phyloP scores from a whole-genome alignment of 768 basidiomycete species.

The Tricholoma terreum region DNA sequence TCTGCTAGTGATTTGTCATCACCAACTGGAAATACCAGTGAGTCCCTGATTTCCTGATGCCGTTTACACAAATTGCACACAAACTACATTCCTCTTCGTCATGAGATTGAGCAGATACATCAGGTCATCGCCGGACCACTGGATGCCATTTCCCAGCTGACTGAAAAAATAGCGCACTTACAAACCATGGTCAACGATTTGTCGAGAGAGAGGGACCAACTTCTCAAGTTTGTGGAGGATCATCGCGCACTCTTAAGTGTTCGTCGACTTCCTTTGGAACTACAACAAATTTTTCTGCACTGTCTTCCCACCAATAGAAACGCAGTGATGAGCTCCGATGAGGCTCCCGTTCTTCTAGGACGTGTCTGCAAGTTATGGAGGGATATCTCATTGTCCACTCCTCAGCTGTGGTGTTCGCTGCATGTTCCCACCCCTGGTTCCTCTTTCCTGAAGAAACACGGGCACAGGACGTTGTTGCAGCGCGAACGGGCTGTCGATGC shows the following conservation, averaged over 20 bases:
- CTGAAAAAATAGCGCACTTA: not conserved
- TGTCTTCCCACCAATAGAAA: not conserved
- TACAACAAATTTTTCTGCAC: conserved; percentile 2
- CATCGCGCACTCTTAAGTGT: conserved; percentile 1
- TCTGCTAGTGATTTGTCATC: too few relatives aligned
- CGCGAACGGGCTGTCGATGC: not conserved
- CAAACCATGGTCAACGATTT: not conserved
- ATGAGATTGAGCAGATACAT: not conserved
- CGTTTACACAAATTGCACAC: conserved; percentile 2
- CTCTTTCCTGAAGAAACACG: not conserved
- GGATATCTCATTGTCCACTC: not conserved
- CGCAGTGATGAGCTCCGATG: not conserved
- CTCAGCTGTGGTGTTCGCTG: not conserved
- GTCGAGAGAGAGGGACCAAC: not conserved
- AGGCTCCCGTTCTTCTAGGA: not conserved
- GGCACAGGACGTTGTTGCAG: not conserved
- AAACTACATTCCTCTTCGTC: conserved; percentile 1
- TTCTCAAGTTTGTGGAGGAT: not conserved
- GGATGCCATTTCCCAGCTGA: not conserved
- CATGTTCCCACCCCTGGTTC: not conserved
- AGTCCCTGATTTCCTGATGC: too few relatives aligned
- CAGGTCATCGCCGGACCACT: not conserved
- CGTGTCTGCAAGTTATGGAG: not conserved
- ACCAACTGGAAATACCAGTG: too few relatives aligned
- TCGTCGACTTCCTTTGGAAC: not conserved